Evolutionary conservation across 116 monocot species (phyloP).

Genomic region (Papilionanthe hybrid): DNA sequence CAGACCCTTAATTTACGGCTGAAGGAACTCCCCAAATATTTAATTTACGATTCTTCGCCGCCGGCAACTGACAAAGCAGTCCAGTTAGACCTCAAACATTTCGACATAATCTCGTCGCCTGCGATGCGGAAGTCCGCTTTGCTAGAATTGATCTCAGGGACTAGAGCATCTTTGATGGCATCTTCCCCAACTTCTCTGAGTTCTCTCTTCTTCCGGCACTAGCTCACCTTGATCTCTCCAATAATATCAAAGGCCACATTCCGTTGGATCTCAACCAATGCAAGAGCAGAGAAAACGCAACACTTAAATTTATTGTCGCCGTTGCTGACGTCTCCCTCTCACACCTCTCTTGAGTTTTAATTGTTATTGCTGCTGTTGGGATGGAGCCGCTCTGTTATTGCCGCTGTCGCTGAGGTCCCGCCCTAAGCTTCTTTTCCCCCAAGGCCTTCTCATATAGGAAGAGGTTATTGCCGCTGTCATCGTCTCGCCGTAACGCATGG

Average conservation of each 20-base stretch:
- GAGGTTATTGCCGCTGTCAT: too few species aligned
- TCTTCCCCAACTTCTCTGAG: constrained; percentile 46
- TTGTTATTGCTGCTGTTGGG: too few species aligned
- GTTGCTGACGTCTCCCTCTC: too few species aligned
- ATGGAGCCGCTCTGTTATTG: too few species aligned
- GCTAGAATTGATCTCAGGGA: constrained; percentile 35
- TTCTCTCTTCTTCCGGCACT: constrained; percentile 54
- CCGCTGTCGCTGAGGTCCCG: too few species aligned
- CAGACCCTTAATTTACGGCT: too few species aligned
- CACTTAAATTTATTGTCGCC: too few species aligned
- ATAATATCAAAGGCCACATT: constrained; percentile 38
- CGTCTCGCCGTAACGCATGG: too few species aligned
- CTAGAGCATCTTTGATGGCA: constrained; percentile 38
- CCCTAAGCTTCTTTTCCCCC: too few species aligned
- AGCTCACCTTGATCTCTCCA: constrained; percentile 46
- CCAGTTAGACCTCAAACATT: constrained; percentile 38
- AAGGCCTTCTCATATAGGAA: too few species aligned
- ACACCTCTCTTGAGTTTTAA: too few species aligned
- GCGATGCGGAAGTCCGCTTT: constrained; percentile 31
- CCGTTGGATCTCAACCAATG: constrained; percentile 44
- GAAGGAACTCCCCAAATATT: too few species aligned
- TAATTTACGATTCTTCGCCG: background rate
- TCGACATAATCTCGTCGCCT: constrained; percentile 33
- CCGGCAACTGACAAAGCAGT: constrained; percentile 32
- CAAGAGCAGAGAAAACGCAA: background rate